Evolutionary conservation across 2,329 filamentous ascomycete genomes (phyloP).

Genomic region (Aspergillus piperis): DNA sequence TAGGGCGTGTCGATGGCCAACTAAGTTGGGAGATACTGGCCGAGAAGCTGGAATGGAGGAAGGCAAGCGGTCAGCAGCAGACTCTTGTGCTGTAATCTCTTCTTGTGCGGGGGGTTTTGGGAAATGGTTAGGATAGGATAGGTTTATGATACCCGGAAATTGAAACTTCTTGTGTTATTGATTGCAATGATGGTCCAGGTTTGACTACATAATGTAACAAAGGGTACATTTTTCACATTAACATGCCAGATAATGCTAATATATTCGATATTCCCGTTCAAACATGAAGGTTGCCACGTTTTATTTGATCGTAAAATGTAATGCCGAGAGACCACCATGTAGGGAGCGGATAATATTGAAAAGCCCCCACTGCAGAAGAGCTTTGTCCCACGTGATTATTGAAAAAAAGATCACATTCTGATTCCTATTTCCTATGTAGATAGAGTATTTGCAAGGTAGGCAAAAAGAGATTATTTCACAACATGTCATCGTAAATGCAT

Average conservation of each 20-base stretch:
- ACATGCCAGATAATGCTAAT: no score
- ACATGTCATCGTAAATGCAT: slow-evolving; percentile 9
- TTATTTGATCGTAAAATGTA: no score
- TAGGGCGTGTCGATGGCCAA: slow-evolving; percentile 73
- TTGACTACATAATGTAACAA: neutral
- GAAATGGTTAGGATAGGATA: neutral
- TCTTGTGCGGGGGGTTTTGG: neutral
- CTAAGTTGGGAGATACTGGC: slow-evolving; percentile 77
- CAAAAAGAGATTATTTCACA: neutral
- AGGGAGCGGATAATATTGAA: no score
- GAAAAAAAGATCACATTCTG: neutral
- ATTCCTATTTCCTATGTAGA: neutral
- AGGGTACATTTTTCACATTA: no score
- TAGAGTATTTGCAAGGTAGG: neutral
- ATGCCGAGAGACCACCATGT: no score
- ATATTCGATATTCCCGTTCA: no score
- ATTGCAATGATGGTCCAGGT: neutral
- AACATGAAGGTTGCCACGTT: no score
- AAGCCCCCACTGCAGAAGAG: no score
- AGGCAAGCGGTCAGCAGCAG: slow-evolving; percentile 12
- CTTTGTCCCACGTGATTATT: neutral
- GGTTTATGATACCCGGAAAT: neutral
- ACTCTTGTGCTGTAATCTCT: neutral
- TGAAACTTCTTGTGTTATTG: neutral
- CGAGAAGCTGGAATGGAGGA: slow-evolving; percentile 68